Evolutionary conservation across 2,329 filamentous ascomycete species (phyloP), one percentile per base, ranked within the genome.

Genomic region (Diplodia sapinea): DNA sequence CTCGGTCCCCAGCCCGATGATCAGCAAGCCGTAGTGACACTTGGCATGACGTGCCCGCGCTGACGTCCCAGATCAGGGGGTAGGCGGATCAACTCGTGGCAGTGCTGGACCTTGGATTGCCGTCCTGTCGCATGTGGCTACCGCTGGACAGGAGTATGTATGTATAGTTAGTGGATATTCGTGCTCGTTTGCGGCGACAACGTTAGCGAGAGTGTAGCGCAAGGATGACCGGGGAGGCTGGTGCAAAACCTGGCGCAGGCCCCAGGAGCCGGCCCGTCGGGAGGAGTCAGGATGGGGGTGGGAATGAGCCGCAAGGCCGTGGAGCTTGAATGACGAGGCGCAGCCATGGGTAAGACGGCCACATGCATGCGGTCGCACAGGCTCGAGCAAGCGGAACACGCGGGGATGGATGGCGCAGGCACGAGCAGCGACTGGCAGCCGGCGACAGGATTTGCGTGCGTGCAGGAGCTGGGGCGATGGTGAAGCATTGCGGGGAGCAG

Each of bases 401-500:
- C 23, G 49, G 49, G 23, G 36, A 38, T 12, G 36, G 11, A 38
- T 12, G 36, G 36, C 29, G 29, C 12, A 29, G 29, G 51, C 51
- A 54, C 51, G 23, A 54, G 51, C 51, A 59, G 12, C 29, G 23
- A 33, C 17, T 7, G 23, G 29, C 26, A n/a, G 40, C 38, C 40
- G 36, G 47, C 17, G 40, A 26, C n/a, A 23, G 11, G 31, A 23
- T 20, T 40, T 29, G 36, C 20, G 17, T 29, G 36, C 20, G 17
- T 50, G 47, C 43, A 51, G 17, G n/a, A n/a, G 59, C 57, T 23
- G 57, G 43, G 13, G 57, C 57, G 23, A 1, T 23, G 43, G 26
- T 51, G 59, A 51, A 51, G 47, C 59, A 63, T 11, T 36, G 59
- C 59, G 59, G 59, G 43, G 59, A 51, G 59, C 59, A 38, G 20